Evolutionary conservation across 1,284 basidiomycete species (phyloP), one percentile per base, ranked within the genome.

Genomic region (Melampsora medusae): DNA sequence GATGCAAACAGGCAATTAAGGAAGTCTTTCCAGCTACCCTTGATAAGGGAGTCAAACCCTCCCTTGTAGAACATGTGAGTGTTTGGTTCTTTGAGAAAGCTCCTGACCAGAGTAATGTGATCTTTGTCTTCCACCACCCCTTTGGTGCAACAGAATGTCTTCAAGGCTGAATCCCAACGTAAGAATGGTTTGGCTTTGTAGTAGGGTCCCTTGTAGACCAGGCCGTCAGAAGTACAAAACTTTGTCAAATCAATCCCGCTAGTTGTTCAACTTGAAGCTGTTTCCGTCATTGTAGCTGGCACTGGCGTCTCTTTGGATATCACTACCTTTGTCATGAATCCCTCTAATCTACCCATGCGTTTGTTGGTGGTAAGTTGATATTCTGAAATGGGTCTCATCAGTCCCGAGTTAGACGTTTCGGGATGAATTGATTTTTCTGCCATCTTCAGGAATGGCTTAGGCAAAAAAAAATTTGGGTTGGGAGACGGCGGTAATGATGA

Each of bases 21-120:
- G 31, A 69, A 69, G 10, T 69, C 25, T 16, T 9, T 9, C 67
- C 67, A 69, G 1, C 28, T 53, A 19, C 59, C 28, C 14, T n/a
- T n/a, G 19, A 6, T 4, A 22, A 60, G 12, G 2, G 5, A 16
- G 3, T 25, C 6, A 6, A 35, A 7, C 6, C 35, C 19, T 35
- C 49, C 48, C n/a, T 42, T n/a, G 50, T 72, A 72, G n/a, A 72
- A 64, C 12, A 46, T 17, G 2, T 31, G 31, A 6, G 61, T 49
- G 48, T 71, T 71, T 16, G 59, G 60, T 22, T 71, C 69, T 4
- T 61, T 22, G 38, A 71, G 61, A 4, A 48, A 64, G n/a, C 19
- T 35, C 0, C 70, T 60, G 4, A 62, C 46, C 19, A 72, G 48
- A 4, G 28, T 16, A 1, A 72, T 53, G 31, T 65, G 62, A 25